Conservation (phyloP, 129 eudicot species). For the Gnaphalium uliginosum region DNA sequence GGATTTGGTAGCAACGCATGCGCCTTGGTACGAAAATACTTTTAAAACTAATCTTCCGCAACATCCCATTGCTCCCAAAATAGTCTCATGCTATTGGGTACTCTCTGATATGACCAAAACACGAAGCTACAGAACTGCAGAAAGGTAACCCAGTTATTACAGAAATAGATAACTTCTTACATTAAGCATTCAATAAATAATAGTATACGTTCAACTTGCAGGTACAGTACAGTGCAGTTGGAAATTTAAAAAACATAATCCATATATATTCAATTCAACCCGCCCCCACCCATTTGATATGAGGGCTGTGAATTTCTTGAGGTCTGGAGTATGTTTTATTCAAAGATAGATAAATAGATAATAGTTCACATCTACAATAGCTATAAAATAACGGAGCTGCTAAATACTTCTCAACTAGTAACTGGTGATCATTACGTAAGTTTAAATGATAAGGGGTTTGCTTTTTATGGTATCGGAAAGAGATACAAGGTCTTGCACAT, state of each 20-base stretch:
- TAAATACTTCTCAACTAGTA: no score
- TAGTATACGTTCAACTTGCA: neutral
- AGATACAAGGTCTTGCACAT: no score
- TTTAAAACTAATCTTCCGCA: neutral
- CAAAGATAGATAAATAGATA: no score
- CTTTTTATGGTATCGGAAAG: no score
- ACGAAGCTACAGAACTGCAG: slow-evolving; percentile 12
- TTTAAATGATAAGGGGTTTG: no score
- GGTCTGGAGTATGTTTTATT: no score
- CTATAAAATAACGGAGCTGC: no score
- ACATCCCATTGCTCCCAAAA: neutral
- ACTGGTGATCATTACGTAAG: no score
- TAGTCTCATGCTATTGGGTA: neutral
- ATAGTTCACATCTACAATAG: no score
- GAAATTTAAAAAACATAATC: neutral
- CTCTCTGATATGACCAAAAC: slow-evolving; percentile 5
- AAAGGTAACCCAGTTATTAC: slow-evolving; percentile 17
- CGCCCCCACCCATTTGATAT: no score
- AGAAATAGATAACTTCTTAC: neutral
- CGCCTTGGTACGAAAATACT: neutral
- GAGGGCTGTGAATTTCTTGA: no score
- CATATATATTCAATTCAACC: neutral
- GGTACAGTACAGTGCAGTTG: neutral
- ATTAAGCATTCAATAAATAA: neutral
- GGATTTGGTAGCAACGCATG: neutral